Base-by-base conservation (phyloP, 306 rosid genomes). In the Hylodesmum podocarpum region DNA sequence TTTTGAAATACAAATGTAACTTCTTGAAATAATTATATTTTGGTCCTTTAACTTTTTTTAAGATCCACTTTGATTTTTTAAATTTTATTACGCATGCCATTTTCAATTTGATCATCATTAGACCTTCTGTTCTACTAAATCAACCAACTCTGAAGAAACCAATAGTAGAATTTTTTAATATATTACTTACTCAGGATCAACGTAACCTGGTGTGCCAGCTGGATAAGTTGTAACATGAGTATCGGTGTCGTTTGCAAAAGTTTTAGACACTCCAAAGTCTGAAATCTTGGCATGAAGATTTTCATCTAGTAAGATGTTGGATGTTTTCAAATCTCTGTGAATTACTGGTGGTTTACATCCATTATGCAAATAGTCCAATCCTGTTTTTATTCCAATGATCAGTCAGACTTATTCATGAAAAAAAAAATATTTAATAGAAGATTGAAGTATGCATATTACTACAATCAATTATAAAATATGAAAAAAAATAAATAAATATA, bases 301-400 rank as follows among this genome's bases (percentile, higher is more conserved):
- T 4, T 75, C 80, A 5, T 74, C 74, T 8, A 87, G 27, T 62
- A 89, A 69, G 28, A 89, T 87, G 75, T 89, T 87, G 19, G 93
- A 6, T 24, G 86, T 36, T 59, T 87, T 89, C 37, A 89, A 62
- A 49, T 87, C 87, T 77, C 87, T 89, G 7, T 89, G 89, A 6
- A 87, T 22, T 41, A 82, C 63, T 4, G 74, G 51, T n/a, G 80
- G 79, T 58, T 40, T 41, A 53, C 88, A 84, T 34, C 88, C 83
- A 77, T 81, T 77, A 71, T 81, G 88, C 18, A 84, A 54, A 73
- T 84, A 84, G 1, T 81, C 85, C 31, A 84, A 33, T 16, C 88
- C 85, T 69, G 61, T 31, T 4, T 46, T 28, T n/a, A n/a, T n/a
- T 62, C 31, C 47, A 46, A 69, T 49, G 0, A 16, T 11, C 37